Evolutionary conservation across 2,329 filamentous ascomycete genomes (phyloP), one percentile per base, ranked within the genome.

Genomic region (Gyromitra esculenta): DNA sequence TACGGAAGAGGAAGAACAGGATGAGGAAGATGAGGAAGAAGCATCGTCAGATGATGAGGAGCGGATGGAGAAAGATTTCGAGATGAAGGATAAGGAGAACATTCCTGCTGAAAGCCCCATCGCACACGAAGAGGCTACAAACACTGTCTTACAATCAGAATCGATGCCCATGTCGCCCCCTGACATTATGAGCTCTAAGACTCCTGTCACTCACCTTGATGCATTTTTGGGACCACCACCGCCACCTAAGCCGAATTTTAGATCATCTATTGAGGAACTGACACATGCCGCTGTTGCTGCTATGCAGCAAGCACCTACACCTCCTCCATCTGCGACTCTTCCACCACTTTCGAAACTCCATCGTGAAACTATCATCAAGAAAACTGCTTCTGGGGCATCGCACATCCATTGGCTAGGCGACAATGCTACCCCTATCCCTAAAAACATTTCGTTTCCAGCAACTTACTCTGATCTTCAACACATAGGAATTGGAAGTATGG

Each of bases 131-230:
- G 68, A 70, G 59, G 39, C 65, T 60, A n/a, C 35, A 43, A 52
- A 62, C 50, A 8, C 52, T 39, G 7, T 25, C 25, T 43, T 57
- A 37, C 62, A 68, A 41, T 43, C 64, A 39, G 77, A 69, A 21
- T 35, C 64, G 31, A 43, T 35, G 11, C 64, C 71, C 18, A 45
- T 75, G 71, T 67, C 76, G 3, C 39, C 66, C 73, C 62, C 79
- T 78, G 59, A 81, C 77, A 64, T 80, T 71, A 82, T 83, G 80
- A 80, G 81, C 31, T 79, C 76, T 48, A 79, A 78, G 39, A 15
- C 54, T 68, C 59, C 69, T 43, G 37, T 52, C 50, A 8, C 52
- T 37, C 73, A 56, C 39, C 59, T 71, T 66, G 56, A 75, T 66
- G 11, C 73, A 37, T 50, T 66, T 57, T 62, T 75, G 62, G 65